Conservation (phyloP, 345 rosid genomes). For the Melaleuca quinquenervia region DNA sequence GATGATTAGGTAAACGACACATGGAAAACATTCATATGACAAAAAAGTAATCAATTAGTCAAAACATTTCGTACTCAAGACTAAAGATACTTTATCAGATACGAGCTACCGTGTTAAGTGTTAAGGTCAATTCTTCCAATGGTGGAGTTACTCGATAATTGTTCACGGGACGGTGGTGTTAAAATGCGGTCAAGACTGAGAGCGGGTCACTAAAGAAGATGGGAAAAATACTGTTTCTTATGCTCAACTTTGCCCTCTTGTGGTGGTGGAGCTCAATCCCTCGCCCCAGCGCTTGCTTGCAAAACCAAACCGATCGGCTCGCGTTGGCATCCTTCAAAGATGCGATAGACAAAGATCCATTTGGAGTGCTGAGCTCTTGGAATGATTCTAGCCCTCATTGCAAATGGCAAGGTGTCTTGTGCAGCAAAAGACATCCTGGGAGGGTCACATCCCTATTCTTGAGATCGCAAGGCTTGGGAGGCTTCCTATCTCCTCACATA, state of each 20-base stretch:
- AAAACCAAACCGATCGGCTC: not conserved
- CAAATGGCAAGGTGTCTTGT: not conserved
- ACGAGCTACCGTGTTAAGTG: too few species aligned
- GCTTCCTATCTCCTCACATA: not conserved
- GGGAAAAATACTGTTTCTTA: not conserved
- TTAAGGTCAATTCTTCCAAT: too few species aligned
- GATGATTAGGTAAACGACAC: too few species aligned
- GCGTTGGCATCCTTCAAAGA: not conserved
- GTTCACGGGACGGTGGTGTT: too few species aligned
- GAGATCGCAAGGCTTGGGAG: not conserved
- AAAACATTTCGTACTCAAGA: too few species aligned
- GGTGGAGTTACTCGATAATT: too few species aligned
- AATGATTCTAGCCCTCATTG: not conserved
- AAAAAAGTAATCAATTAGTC: too few species aligned
- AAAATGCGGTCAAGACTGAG: not conserved
- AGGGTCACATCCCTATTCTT: fast-evolving
- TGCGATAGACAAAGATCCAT: not conserved
- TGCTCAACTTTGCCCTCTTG: not conserved
- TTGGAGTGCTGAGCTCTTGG: not conserved
- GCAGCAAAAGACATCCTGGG: not conserved
- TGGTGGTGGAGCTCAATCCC: not conserved
- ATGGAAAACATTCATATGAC: too few species aligned
- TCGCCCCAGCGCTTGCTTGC: not conserved
- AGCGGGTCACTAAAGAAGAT: not conserved
- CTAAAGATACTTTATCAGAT: too few species aligned